Evolutionary conservation across 768 basidiomycete species (phyloP).

Genomic region (Auriscalpium orientale): DNA sequence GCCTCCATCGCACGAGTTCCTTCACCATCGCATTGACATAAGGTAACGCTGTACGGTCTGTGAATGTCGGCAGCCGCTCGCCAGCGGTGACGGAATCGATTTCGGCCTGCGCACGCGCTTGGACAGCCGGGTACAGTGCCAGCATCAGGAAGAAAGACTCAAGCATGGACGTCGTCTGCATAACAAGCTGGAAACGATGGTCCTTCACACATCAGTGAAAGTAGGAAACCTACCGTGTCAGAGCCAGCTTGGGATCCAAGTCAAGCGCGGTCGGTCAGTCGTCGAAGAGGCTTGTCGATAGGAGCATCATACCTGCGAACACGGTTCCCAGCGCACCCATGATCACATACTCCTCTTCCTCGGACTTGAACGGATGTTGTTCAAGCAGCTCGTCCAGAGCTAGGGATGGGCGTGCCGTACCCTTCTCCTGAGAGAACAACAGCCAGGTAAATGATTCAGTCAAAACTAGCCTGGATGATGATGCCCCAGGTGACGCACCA

Average conservation of each 20-base stretch:
- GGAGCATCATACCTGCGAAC: neutral
- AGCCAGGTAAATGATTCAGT: neutral
- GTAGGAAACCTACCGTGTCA: neutral
- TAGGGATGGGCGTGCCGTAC: neutral
- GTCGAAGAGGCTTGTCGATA: too few species aligned
- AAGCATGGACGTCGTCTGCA: neutral
- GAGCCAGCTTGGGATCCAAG: neutral
- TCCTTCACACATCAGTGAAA: neutral
- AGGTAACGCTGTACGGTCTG: neutral
- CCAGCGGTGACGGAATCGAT: neutral
- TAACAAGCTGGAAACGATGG: neutral
- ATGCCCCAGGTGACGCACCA: neutral
- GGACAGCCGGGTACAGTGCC: neutral
- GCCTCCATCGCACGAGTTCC: neutral
- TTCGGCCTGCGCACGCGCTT: neutral
- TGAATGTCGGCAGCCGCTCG: neutral
- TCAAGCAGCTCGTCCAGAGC: neutral
- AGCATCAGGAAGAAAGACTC: neutral
- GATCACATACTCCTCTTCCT: neutral
- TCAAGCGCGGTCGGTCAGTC: neutral
- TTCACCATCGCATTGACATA: neutral
- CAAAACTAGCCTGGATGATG: neutral
- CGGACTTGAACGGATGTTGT: neutral
- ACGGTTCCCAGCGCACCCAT: neutral
- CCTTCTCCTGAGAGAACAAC: neutral